A percentile compares a stretch with the other conserved stretches of the same genome.
Evolutionary conservation across 345 rosid species (phyloP).

Genomic region (Eucalyptus erythrocorys): DNA sequence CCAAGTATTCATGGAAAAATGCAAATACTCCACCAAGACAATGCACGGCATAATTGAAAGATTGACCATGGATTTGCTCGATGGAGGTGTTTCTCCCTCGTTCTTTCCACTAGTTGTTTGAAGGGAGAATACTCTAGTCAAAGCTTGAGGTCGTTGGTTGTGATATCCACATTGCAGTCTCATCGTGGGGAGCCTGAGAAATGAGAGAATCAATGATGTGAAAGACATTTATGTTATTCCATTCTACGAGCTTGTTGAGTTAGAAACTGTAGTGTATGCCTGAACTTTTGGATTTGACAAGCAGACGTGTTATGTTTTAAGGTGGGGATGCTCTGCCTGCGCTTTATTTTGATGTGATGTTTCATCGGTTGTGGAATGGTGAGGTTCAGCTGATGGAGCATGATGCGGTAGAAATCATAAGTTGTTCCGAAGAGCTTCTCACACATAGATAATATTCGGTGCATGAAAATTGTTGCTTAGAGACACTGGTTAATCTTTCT

Average conservation of each 20-base stretch:
- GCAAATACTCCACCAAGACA: constrained; percentile 23
- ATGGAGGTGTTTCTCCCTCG: not conserved
- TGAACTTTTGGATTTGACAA: not conserved
- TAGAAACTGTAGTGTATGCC: not conserved
- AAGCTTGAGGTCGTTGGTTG: not conserved
- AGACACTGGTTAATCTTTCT: not conserved
- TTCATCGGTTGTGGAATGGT: not conserved
- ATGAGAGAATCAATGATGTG: not conserved
- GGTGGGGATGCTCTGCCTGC: not conserved
- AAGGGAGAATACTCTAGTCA: not conserved
- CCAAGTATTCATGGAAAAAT: constrained; percentile 2
- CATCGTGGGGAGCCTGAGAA: not conserved
- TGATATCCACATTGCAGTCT: not conserved
- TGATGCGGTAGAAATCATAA: not conserved
- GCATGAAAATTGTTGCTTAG: not conserved
- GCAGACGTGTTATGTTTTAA: not conserved
- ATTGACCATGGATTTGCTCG: not conserved
- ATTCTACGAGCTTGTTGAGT: not conserved
- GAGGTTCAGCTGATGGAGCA: not conserved
- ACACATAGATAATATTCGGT: not conserved
- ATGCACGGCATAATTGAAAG: not conserved
- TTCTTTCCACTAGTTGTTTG: not conserved
- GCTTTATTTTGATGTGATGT: not conserved
- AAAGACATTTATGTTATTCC: not conserved
- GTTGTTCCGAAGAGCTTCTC: not conserved